Base-by-base conservation (phyloP, 1,139 yeast genomes). In the Hemisphaericaspora xylofermentans region DNA sequence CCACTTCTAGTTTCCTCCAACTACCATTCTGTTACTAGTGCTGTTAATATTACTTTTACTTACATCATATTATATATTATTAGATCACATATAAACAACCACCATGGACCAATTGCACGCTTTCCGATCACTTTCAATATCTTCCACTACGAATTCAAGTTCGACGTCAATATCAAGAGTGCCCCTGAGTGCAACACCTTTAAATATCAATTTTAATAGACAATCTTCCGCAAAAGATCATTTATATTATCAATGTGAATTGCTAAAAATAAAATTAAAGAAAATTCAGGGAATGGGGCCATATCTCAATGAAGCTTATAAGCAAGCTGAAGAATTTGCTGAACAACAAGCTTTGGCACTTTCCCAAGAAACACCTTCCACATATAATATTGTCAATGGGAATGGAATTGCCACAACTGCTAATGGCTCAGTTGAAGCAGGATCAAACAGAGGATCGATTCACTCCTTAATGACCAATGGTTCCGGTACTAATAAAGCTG, bases 301-400 rank as follows among this genome's bases (percentile, higher is more conserved):
- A 28, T 88, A 82, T 58, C 63, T 89, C 44, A 78, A 75, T 43
- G 67, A 81, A 38, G 75, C 91, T 10, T 68, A 61, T 51, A 55
- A 52, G 31, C 58, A 62, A 5, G 88, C 93, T 8, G 93, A 84
- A 56, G 77, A 74, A 40, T 65, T 80, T 45, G 77, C 87, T 40
- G 93, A 84, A 55, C 82, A 82, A 52, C 93, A 85, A 63, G 86
- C 91, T 1, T 64, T 82, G 51, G 73, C 81, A 2, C 65, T 83
- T 34, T 74, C 71, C 14, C 73, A 71, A 48, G 71, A 64, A 50
- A 37, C 41, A 15, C 36, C 29, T 28, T 31, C 35, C 2, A 25
- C 32, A 12, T 35, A 36, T 25, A 30, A 19, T 21, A 31, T 34
- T 26, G 18, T 22, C 28, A 28, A 32, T 22, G 24, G 22, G 15